Evolutionary conservation across 208 protist species (phyloP).

Genomic region (Zelonia costaricensis): DNA sequence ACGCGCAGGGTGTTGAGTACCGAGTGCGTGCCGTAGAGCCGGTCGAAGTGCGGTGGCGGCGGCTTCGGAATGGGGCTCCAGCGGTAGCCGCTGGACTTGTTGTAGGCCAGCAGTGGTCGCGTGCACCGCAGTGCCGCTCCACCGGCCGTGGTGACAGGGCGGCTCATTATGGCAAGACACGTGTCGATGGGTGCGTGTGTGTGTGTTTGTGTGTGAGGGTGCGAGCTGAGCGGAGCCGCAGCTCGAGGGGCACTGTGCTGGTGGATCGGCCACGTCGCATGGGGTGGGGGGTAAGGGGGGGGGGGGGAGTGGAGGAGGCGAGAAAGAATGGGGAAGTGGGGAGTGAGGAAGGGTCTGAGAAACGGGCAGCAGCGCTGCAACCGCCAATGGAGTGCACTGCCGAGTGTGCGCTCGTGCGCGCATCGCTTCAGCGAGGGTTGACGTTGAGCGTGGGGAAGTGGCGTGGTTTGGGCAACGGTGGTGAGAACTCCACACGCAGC

Average conservation of each 20-base stretch:
- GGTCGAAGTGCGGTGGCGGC: conserved; percentile 59
- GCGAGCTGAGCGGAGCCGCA: background rate
- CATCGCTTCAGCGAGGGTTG: too few relatives aligned
- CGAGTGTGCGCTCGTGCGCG: too few relatives aligned
- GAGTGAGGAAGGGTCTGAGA: too few relatives aligned
- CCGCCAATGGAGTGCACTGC: too few relatives aligned
- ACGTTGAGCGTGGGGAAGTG: too few relatives aligned
- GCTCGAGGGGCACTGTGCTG: too few relatives aligned
- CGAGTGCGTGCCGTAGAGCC: conserved; percentile 69
- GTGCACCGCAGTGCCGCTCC: conserved; percentile 19
- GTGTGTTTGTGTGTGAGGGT: background rate
- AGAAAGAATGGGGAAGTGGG: background rate
- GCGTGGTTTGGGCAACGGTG: too few relatives aligned
- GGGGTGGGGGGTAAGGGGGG: too few relatives aligned
- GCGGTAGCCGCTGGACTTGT: conserved; percentile 59
- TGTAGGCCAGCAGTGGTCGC: conserved; percentile 34
- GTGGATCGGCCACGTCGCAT: too few relatives aligned
- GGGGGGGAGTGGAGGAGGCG: background rate
- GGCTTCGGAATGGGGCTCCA: conserved; percentile 75
- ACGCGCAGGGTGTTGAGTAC: conserved; percentile 65
- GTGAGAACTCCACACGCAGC: too few relatives aligned
- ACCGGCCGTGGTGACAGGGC: conserved; percentile 3
- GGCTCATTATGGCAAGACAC: background rate
- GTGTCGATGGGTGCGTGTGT: background rate
- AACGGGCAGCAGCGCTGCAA: too few relatives aligned